These are phyloP conservation scores for Brasilioporus rufonigricans DNA, from an alignment of 768 basidiomycete genomes.

Conservation along the genomic window DNA sequence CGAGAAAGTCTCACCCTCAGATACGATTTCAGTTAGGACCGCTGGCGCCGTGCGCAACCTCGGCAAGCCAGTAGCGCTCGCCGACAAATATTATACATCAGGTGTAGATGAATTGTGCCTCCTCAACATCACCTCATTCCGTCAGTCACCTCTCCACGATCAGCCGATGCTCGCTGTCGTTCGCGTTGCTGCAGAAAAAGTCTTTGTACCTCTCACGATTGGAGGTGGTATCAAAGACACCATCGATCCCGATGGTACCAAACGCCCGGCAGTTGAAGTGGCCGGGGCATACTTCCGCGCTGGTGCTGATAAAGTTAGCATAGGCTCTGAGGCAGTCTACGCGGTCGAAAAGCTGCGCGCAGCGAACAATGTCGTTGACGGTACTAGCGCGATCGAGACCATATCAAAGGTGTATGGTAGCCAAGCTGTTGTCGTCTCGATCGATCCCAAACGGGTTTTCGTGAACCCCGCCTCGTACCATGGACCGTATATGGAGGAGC, in stretches of 20 bases:
- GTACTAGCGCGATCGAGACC: conserved; percentile 86
- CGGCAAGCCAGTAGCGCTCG: conserved; percentile 93
- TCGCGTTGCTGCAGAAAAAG: conserved; percentile 78
- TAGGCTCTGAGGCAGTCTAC: conserved; percentile 93
- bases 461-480: conserved; percentile 63
- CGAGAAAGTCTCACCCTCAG: conserved; percentile 53
- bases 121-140: conserved; percentile 99
- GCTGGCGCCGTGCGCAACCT: conserved; percentile 91
- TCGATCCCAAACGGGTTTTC: conserved; percentile 88
- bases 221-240: conserved; percentile 98
- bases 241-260: conserved; percentile 92
- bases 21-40: conserved; percentile 36
- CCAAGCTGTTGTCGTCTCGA: conserved; percentile 97
- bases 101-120: conserved; percentile 97
- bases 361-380: conserved; percentile 50
- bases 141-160: conserved; percentile 90
- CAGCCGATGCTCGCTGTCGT: conserved; percentile 99
- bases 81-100: conserved; percentile 77
- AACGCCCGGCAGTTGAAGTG: conserved; percentile 84
- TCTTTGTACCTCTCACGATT: conserved; percentile 97
- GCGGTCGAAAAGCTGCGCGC: conserved; percentile 82
- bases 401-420: conserved; percentile 88
- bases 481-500: conserved; percentile 65
- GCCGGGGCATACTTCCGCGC: conserved; percentile 95
- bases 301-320: conserved; percentile 98